Conservation (phyloP, 495 filamentous ascomycete species). For the Penicillium coffeae region DNA sequence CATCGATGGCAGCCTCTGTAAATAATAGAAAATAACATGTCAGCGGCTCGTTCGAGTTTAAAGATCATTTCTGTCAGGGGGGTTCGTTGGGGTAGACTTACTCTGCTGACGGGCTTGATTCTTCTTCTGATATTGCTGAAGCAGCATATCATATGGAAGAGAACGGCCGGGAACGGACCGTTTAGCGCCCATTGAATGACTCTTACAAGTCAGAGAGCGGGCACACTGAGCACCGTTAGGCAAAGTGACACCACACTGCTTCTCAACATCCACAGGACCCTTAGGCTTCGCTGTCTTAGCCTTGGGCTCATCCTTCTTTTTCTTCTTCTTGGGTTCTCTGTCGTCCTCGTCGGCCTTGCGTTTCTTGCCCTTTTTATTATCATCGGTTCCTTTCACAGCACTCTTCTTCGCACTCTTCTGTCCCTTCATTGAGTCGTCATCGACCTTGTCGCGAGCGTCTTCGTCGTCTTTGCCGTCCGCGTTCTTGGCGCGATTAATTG, state of each 20-base stretch:
- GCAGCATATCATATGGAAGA: slow-evolving; percentile 89
- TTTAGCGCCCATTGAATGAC: slow-evolving; percentile 94
- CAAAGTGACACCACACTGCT: slow-evolving; percentile 89
- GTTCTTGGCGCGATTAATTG: slow-evolving; percentile 58
- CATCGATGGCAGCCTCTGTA: slow-evolving; percentile 85
- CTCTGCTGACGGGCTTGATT: slow-evolving; percentile 97
- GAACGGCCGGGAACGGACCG: slow-evolving; percentile 84
- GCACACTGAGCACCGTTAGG: slow-evolving; percentile 85
- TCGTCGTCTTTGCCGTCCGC: slow-evolving; percentile 62
- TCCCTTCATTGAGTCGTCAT: slow-evolving; percentile 39
- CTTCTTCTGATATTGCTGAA: slow-evolving; percentile 95
- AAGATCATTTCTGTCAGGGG: too few relatives aligned
- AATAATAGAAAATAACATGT: slow-evolving; percentile 1
- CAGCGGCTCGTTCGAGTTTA: slow-evolving; percentile 6
- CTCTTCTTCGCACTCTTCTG: slow-evolving; percentile 71
- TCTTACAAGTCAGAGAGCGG: slow-evolving; percentile 91
- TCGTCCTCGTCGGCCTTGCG: slow-evolving; percentile 81
- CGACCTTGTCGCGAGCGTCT: slow-evolving; percentile 32
- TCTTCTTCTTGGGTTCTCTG: slow-evolving; percentile 83
- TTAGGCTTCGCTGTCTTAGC: slow-evolving; percentile 84
- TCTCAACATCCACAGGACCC: slow-evolving; percentile 94
- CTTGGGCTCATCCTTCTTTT: slow-evolving; percentile 88
- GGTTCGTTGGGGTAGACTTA: slow-evolving; percentile 35
- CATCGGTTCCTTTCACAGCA: slow-evolving; percentile 59
- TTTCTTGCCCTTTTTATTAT: slow-evolving; percentile 81